A percentile compares a stretch with the other conserved stretches of the same genome.
Evolutionary conservation across 2,329 filamentous ascomycete genomes (phyloP).

Genomic region (Microsporum ferrugineum): DNA sequence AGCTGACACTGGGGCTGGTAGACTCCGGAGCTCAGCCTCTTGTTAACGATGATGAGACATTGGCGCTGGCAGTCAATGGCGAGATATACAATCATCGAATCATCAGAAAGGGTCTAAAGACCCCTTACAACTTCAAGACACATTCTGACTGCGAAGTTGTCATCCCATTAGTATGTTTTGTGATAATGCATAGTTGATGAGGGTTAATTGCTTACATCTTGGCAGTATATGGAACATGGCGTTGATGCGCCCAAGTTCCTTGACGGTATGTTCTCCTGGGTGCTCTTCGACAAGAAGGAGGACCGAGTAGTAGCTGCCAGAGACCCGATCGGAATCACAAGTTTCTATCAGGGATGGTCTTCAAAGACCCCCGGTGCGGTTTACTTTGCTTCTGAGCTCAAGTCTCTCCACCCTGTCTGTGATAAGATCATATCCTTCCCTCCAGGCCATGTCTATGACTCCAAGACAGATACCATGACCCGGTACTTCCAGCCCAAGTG

Average conservation of each 20-base stretch:
- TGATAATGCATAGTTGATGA: not conserved
- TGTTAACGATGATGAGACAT: conserved; percentile 76
- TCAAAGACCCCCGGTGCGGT: conserved; percentile 71
- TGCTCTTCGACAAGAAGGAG: conserved; percentile 89
- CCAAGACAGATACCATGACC: conserved; percentile 70
- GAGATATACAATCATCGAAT: conserved; percentile 99
- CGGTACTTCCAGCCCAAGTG: conserved; percentile 87
- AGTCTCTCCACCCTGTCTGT: conserved; percentile 84
- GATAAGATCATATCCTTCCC: conserved; percentile 92
- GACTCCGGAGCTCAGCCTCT: conserved; percentile 93
- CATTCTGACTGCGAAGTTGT: conserved; percentile 98
- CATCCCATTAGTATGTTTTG: conserved; percentile 68
- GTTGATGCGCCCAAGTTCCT: conserved; percentile 85
- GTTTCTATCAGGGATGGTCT: conserved; percentile 89
- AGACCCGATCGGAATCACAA: conserved; percentile 94
- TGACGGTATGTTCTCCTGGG: conserved; percentile 99
- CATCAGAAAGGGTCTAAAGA: conserved; percentile 75
- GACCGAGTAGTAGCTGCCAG: conserved; percentile 87
- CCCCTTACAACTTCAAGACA: conserved; percentile 91
- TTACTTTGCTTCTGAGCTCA: conserved; percentile 95
- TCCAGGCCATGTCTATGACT: conserved; percentile 92
- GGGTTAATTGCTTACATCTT: not conserved
- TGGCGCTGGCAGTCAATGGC: conserved; percentile 93
- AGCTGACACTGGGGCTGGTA: conserved; percentile 25
- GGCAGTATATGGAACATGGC: conserved; percentile 79